A percentile compares a stretch with the other conserved stretches of the same genome.
These are phyloP conservation scores for Inonotus hispidus DNA, from an alignment of 1,284 basidiomycete species.

Conservation along the genomic window DNA sequence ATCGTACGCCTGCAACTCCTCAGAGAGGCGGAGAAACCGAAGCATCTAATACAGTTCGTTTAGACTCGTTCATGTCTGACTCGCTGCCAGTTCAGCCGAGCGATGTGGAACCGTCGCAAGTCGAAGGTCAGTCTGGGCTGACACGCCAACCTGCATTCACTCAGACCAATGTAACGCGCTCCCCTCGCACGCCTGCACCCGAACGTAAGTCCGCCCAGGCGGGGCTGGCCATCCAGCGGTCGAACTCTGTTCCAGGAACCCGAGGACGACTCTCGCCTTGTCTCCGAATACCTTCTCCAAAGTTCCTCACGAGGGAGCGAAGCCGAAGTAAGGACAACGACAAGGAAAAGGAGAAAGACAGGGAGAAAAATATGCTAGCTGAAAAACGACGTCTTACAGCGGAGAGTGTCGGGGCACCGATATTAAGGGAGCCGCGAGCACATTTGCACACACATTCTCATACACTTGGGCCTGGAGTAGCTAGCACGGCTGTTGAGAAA, in stretches of 20 bases:
- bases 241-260: conserved; percentile 12
- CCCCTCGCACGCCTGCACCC: conserved; percentile 2
- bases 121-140: neutral
- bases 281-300: conserved; percentile 20
- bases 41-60: conserved; percentile 1
- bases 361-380: conserved; percentile 20
- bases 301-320: conserved; percentile 18
- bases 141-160: conserved; percentile 8
- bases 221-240: conserved; percentile 10
- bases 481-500: neutral
- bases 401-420: conserved; percentile 24
- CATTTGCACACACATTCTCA: neutral
- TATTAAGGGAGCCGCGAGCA: conserved; percentile 9
- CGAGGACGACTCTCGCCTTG: conserved; percentile 24
- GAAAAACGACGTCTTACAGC: conserved; percentile 21
- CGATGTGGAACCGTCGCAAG: neutral
- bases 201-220: neutral
- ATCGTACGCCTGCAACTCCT: conserved; percentile 17
- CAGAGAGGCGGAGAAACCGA: conserved; percentile 2
- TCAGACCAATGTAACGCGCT: neutral
- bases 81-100: conserved; percentile 14
- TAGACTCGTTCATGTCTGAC: conserved; percentile 20
- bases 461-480: neutral
- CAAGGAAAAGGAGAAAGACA: conserved; percentile 19
- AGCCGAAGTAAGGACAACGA: conserved; percentile 14